Percentiles rank a stretch among this genome's conserved stretches.
Evolutionary conservation across 169 alveolate species (phyloP).

Genomic region (Cystoisospora suis): DNA sequence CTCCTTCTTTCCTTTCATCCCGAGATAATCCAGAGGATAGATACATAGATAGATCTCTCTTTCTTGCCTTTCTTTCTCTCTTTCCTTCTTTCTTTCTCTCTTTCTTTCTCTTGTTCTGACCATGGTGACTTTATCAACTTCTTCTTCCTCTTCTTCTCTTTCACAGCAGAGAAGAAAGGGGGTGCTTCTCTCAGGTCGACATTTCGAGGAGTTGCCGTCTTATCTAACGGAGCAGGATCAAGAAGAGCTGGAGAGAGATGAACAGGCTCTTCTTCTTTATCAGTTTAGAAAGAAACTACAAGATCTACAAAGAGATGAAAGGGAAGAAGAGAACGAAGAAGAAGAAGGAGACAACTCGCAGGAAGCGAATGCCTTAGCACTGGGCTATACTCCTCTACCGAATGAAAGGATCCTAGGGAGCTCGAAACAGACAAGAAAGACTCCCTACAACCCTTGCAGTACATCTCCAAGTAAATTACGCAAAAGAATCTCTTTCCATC

Average conservation of each 20-base stretch:
- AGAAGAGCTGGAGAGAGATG: slow-evolving; percentile 32
- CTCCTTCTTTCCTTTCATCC: too few species aligned
- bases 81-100: background rate
- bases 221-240: background rate
- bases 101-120: background rate
- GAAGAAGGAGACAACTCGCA: background rate
- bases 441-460: too few species aligned
- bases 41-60: too few species aligned
- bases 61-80: slow-evolving; percentile 1
- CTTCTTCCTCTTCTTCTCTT: background rate
- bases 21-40: too few species aligned
- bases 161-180: background rate
- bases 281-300: background rate
- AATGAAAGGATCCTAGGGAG: slow-evolving; percentile 38
- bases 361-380: too few species aligned
- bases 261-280: slow-evolving; percentile 50
- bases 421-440: too few species aligned
- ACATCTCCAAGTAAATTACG: too few species aligned
- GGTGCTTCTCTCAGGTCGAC: too few species aligned
- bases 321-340: background rate
- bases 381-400: slow-evolving; percentile 40
- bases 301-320: background rate
- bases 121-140: background rate
- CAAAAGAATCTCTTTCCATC: too few species aligned
- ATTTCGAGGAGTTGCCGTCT: too few species aligned